Base-by-base conservation (phyloP, 2,329 filamentous ascomycete genomes). In the Scedosporium minutisporum region DNA sequence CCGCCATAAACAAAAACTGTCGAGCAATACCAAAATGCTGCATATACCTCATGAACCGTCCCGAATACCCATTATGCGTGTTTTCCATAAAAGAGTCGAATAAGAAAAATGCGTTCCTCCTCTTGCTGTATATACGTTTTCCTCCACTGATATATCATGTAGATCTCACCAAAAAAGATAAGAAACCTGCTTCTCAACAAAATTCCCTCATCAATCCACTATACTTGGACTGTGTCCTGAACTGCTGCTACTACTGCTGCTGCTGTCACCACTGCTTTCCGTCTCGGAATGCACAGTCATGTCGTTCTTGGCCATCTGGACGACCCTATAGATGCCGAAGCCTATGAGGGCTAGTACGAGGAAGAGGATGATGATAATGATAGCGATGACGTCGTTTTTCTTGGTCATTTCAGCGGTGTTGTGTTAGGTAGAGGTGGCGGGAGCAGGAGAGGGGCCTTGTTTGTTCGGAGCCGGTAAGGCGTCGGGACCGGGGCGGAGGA, bases 331-430 rank as follows among this genome's bases (percentile, higher is more conserved):
- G 72, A 87, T 87, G 65, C 83, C 85, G 68, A 87, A 87, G 6
- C 82, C 80, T 62, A 87, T 83, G 64, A 77, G 75, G 62, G 83
- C 83, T 58, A 88, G 80, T 58, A 87, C 74, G 69, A 85, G 72
- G 75, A 88, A 87, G 67, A 88, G 80, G 63, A 88, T 72, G 72
- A 88, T 87, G 74, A 88, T 82, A 71, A 88, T 87, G 72, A 88
- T 78, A 68, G 85, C 85, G 73, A 88, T 87, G 69, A 83, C 82
- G 74, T 87, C 81, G 81, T 88, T 88, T 76, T 81, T 75, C 73
- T 87, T 83, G 68, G 80, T 77, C 80, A 83, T 86, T 67, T 67
- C 77, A 71, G 73, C 71, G 70, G 48, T 18, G 25, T 57, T 23
- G 53, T 25, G 61, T 58, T 46, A 46, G 33, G 61, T n/a, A 55